Base-by-base conservation (phyloP, 2,329 filamentous ascomycete genomes). In the Fusarium sp. region DNA sequence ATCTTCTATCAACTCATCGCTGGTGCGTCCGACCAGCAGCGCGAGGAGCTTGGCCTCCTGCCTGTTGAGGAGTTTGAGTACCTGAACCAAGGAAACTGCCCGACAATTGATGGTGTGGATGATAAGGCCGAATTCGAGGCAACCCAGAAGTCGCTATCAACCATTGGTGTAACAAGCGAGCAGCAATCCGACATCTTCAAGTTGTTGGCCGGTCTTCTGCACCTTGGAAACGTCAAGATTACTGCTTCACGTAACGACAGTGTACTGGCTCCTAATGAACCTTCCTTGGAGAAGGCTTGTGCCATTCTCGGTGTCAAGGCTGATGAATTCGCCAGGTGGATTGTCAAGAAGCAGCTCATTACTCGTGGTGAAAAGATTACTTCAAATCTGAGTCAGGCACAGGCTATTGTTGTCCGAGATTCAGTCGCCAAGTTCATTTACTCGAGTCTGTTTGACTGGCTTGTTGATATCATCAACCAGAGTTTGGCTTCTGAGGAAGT, bases 381-480 rank as follows among this genome's bases (percentile, higher is more conserved):
- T 31, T 98, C 96, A 30, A 97, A 97, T 77, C 82, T 99, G 66
- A 97, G 92, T 26, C 93, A 97, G 74, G 93, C 97, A 65, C 95
- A 98, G 81, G 96, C 96, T 31, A 88, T 92, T 37, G 95, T 99
- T 59, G 96, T 99, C 15, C 90, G 95, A 77, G 96, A 99, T 77
- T 99, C 96, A 1, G 96, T 99, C 51, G 94, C 96, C 76, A 99
- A 99, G 80, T 99, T 95, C 81, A 96, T 99, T 71, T 99, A 99
- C 82, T 98, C 96, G 0, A 97, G 94, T 77, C 82, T 99, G 62
- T 99, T 99, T 79, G 96, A 99, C 83, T 99, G 96, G 96, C 87
- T 99, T 26, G 96, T 99, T n/a, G 94, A 98, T 74, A 92, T 92
- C 62, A 97, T 97, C 83, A 99, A 99, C 82, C 85, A 85, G 72